Percentiles rank a stretch among this genome's conserved stretches.
These are phyloP conservation scores for Botrytis cinerea DNA, from an alignment of 2,329 filamentous ascomycete species.

Conservation along the genomic window DNA sequence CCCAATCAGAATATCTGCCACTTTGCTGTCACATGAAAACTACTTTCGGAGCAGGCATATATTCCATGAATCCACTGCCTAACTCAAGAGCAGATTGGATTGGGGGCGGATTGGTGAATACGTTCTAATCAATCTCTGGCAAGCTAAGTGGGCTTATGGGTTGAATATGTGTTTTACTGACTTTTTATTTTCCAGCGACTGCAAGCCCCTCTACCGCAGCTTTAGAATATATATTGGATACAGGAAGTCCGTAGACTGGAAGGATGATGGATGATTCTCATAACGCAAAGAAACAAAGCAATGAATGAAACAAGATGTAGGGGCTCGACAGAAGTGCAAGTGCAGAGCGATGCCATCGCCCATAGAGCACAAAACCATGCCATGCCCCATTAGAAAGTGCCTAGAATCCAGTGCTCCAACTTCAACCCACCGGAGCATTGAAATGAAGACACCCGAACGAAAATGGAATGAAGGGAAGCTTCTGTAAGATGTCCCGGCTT, in stretches of 20 bases:
- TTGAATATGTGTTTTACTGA: neutral
- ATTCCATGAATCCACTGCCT: neutral
- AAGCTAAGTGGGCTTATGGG: neutral
- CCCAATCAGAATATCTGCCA: neutral
- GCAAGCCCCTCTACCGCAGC: neutral
- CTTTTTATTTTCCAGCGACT: neutral
- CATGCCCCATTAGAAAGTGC: neutral
- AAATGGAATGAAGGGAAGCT: neutral
- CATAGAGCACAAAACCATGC: neutral
- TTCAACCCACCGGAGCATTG: neutral
- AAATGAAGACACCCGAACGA: neutral
- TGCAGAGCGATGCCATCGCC: neutral
- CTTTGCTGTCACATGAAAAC: neutral
- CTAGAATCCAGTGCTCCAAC: neutral
- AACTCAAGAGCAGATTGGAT: neutral
- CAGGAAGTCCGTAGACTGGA: neutral
- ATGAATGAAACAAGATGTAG: neutral
- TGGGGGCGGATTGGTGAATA: neutral
- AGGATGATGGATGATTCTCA: neutral
- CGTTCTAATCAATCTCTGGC: neutral
- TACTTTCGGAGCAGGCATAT: neutral
- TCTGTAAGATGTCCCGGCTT: neutral
- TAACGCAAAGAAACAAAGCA: neutral
- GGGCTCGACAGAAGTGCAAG: neutral
- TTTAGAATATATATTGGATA: neutral